A percentile compares a stretch with the other conserved stretches of the same genome.
Conservation (phyloP, 169 alveolate species). For the Hammondia hammondi region DNA sequence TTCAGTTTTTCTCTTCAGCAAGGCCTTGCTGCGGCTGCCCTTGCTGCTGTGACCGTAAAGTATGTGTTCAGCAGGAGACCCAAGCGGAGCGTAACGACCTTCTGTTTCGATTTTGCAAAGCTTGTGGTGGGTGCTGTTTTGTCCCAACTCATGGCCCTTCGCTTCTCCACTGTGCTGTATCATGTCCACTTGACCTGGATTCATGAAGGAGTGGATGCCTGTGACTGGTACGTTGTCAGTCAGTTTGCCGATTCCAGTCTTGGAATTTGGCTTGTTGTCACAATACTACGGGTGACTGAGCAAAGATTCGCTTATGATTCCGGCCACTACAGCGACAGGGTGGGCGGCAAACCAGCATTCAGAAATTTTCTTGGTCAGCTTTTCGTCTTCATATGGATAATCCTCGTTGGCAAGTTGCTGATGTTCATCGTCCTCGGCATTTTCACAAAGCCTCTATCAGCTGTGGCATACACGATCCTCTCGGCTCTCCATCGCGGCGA, state of each 20-base stretch:
- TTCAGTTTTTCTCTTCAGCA: conserved; percentile 27
- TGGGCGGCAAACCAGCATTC: background rate
- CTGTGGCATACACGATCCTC: background rate
- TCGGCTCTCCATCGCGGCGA: background rate
- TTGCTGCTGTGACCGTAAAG: conserved; percentile 4
- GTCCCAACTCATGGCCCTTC: conserved; percentile 26
- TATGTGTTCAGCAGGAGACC: background rate
- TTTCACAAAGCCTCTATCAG: background rate
- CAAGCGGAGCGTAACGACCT: background rate
- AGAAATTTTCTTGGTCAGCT: background rate
- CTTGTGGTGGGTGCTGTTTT: conserved; percentile 1
- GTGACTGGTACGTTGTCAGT: conserved; percentile 6
- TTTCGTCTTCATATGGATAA: conserved; percentile 17
- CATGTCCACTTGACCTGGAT: background rate
- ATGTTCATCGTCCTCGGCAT: conserved; percentile 1
- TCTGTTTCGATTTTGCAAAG: conserved; percentile 24
- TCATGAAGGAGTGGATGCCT: conserved; percentile 15
- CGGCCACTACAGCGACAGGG: background rate
- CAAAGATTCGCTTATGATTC: conserved; percentile 2
- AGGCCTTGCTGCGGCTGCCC: conserved; percentile 5
- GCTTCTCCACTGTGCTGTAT: background rate
- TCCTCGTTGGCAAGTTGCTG: conserved; percentile 13
- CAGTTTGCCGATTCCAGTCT: conserved; percentile 29
- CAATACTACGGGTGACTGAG: background rate
- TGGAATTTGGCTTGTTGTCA: conserved; percentile 9